These are phyloP conservation scores for Ceratobasidium sp. DNA, from an alignment of 1,284 basidiomycete genomes.

Conservation along the genomic window DNA sequence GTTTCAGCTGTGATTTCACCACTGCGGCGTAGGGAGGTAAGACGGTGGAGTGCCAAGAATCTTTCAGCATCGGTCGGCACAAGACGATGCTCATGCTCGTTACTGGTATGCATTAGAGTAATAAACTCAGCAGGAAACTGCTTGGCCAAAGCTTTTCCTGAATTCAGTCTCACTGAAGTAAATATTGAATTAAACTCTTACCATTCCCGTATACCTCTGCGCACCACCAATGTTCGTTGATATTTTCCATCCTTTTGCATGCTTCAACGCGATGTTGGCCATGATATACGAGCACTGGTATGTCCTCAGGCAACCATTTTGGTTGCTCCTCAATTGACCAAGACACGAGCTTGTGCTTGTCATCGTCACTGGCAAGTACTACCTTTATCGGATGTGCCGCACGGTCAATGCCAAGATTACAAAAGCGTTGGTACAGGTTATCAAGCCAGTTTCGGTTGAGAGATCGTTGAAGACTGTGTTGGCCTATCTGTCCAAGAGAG, in stretches of 20 bases:
- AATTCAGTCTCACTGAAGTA: too few relatives aligned
- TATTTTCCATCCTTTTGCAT: neutral
- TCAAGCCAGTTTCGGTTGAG: neutral
- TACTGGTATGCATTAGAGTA: constrained; percentile 1
- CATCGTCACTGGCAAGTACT: neutral
- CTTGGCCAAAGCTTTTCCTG: neutral
- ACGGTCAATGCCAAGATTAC: neutral
- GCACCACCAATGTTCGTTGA: constrained; percentile 6
- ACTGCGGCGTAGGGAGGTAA: neutral
- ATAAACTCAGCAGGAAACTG: constrained; percentile 2
- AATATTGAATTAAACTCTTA: neutral
- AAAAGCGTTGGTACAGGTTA: neutral
- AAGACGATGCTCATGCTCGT: neutral
- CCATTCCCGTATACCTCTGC: neutral
- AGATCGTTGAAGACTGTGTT: neutral
- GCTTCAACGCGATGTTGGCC: neutral
- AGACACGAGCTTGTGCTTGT: too few relatives aligned
- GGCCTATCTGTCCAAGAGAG: neutral
- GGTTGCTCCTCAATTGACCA: neutral
- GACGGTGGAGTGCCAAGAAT: neutral
- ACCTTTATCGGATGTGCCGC: neutral
- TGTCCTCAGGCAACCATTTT: neutral
- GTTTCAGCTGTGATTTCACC: neutral
- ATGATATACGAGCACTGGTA: neutral
- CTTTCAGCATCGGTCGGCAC: neutral